Conservation (phyloP, 306 rosid species). For the Prunus mume region DNA sequence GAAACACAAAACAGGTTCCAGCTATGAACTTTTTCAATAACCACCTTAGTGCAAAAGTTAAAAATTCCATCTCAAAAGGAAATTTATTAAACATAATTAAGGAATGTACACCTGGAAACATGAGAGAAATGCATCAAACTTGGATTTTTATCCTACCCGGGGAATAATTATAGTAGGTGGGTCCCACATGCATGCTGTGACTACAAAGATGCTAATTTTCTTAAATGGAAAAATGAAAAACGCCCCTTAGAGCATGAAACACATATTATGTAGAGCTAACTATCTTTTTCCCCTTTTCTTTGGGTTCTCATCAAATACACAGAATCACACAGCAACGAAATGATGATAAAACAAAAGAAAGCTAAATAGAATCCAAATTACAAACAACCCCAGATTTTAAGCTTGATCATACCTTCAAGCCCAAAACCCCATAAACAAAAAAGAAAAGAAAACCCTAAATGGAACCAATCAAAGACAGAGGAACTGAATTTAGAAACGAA, state of each 20-base stretch:
- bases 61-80: neutral
- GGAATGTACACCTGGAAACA: neutral
- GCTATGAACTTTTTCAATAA: neutral
- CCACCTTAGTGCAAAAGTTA: neutral
- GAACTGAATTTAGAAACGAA: neutral
- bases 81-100: neutral
- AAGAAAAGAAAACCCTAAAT: constrained; percentile 10
- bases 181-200: neutral
- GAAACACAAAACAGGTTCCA: neutral
- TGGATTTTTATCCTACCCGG: neutral
- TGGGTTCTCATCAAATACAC: neutral
- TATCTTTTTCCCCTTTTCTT: neutral
- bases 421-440: neutral
- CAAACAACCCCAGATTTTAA: neutral
- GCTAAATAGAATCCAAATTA: neutral
- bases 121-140: neutral
- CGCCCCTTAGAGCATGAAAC: neutral
- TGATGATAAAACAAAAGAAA: neutral
- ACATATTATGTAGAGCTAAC: neutral
- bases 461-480: neutral
- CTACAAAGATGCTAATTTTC: neutral
- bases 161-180: neutral
- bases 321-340: neutral
- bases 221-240: neutral
- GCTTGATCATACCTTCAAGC: neutral